Evolutionary conservation across 768 basidiomycete genomes (phyloP).

Genomic region (Naganishia onofrii): DNA sequence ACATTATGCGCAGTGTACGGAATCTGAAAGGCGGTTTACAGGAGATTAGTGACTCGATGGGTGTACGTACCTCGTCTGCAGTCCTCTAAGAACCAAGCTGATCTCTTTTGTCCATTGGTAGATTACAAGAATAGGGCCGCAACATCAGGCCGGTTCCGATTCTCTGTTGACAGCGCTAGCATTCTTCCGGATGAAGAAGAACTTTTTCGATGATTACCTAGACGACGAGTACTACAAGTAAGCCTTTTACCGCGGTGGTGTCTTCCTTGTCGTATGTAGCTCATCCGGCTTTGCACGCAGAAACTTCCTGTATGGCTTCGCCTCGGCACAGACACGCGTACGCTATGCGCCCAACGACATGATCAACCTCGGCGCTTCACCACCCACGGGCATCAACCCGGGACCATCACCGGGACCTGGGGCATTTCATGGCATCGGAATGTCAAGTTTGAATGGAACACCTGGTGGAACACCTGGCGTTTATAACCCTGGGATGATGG

Average conservation of each 20-base stretch:
- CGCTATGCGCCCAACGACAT: constrained; percentile 29
- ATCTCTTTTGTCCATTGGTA: constrained; percentile 46
- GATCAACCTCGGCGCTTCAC: constrained; percentile 25
- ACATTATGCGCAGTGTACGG: constrained; percentile 82
- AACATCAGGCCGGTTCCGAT: constrained; percentile 97
- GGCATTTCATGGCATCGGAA: constrained; percentile 22
- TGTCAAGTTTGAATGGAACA: constrained; percentile 21
- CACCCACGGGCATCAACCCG: constrained; percentile 16
- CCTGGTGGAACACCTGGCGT: constrained; percentile 11
- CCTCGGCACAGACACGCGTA: constrained; percentile 31
- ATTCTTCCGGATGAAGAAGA: constrained; percentile 92
- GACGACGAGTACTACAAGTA: constrained; percentile 62
- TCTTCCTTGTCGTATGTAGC: too few relatives aligned
- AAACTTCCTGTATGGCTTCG: constrained; percentile 42
- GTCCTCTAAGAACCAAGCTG: too few relatives aligned
- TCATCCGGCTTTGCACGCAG: constrained; percentile 15
- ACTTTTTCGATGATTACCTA: constrained; percentile 85
- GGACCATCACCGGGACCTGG: constrained; percentile 16
- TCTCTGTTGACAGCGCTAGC: constrained; percentile 86
- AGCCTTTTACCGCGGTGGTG: constrained; percentile 28
- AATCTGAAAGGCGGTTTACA: constrained; percentile 81
- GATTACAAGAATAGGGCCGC: constrained; percentile 83
- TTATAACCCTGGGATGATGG: constrained; percentile 10
- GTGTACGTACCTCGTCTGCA: constrained; percentile 67
- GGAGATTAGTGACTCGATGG: constrained; percentile 92